phyloP scores from a whole-genome alignment of 2,329 filamentous ascomycete species.

The Polychaeton citri region DNA sequence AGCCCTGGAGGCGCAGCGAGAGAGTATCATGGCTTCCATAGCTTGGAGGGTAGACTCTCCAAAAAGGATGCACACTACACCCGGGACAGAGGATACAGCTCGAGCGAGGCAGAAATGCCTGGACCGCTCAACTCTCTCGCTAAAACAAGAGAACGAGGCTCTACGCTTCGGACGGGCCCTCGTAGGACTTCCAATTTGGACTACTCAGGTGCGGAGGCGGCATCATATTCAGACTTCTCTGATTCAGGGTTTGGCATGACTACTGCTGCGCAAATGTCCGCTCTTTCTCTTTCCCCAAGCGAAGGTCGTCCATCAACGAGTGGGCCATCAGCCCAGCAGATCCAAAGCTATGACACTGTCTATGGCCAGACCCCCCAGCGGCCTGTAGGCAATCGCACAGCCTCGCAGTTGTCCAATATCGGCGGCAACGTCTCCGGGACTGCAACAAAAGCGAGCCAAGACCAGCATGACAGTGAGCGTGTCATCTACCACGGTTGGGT shows the following conservation, averaged over 20 bases:
- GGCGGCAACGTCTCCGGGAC: slow-evolving; percentile 17
- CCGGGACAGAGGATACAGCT: slow-evolving; percentile 25
- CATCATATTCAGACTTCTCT: slow-evolving; percentile 78
- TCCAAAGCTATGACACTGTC: slow-evolving; percentile 10
- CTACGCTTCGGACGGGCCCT: slow-evolving; percentile 19
- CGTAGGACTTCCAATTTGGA: slow-evolving; percentile 44
- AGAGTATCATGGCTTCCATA: slow-evolving; percentile 28
- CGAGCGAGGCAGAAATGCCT: slow-evolving; percentile 29
- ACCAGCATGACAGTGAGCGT: slow-evolving; percentile 60
- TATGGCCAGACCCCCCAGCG: slow-evolving; percentile 19
- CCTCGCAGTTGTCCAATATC: slow-evolving; percentile 48
- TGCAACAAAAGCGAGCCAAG: slow-evolving; percentile 1
- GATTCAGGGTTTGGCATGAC: slow-evolving; percentile 10
- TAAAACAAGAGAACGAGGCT: slow-evolving; percentile 2
- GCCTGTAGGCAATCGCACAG: slow-evolving; percentile 33
- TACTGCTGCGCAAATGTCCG: slow-evolving; percentile 33
- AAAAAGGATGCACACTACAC: slow-evolving; percentile 2
- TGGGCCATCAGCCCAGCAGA: slow-evolving; percentile 15
- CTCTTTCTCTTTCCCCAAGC: slow-evolving; percentile 1
- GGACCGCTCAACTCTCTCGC: slow-evolving; percentile 3
- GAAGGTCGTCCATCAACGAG: not conserved
- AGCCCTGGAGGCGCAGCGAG: slow-evolving; percentile 46
- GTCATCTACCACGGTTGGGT: slow-evolving; percentile 93
- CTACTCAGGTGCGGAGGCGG: slow-evolving; percentile 53
- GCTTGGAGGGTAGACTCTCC: not conserved